Base-by-base conservation (phyloP, 148 eudicot genomes). In the Chenopodium album region DNA sequence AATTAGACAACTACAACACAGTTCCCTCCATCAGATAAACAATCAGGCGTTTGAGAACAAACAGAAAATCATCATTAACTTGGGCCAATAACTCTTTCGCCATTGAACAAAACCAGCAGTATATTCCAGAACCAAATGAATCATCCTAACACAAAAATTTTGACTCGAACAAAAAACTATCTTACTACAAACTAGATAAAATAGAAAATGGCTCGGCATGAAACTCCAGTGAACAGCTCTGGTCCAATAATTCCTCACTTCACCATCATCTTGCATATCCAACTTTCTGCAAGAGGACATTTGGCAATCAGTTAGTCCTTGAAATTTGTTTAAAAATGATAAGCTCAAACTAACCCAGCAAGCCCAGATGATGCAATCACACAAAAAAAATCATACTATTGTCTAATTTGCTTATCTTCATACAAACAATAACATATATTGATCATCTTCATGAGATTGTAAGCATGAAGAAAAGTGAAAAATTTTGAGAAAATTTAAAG, bases 131-230 rank as follows among this genome's bases (percentile, higher is more conserved):
- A 4, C 63, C 29, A 29, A 60, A 63, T 56, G 63, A 76, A 34
- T 34, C 29, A 60, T 62, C 46, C 62, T 56, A 60, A 66, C 14
- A 10, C 64, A 32, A 76, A 56, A 56, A 56, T 17, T 19, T 4
- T 5, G 4, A 56, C 62, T 13, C 7, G 13, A 56, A 56, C 17
- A 56, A 17, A 56, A 14, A 56, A 17, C 62, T 19, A 56, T 56
- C 62, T 56, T 26, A 60, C 29, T 60, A 17, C 54, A 76, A 59
- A 52, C 79, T 76, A 62, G 52, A 76, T 44, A 76, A 22, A 76
- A 23, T 9, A n/a, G 54, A 62, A 20, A 62, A 62, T 19, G 54
- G 10, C 9, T 59, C 7, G 7, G 32, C 70, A 19, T 62, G 52
- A 22, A 60, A 60, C 9, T 37, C 19, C 32, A 34, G 20, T 10